Evolutionary conservation across 768 basidiomycete species (phyloP).

Genomic region (Artomyces pyxidatus): DNA sequence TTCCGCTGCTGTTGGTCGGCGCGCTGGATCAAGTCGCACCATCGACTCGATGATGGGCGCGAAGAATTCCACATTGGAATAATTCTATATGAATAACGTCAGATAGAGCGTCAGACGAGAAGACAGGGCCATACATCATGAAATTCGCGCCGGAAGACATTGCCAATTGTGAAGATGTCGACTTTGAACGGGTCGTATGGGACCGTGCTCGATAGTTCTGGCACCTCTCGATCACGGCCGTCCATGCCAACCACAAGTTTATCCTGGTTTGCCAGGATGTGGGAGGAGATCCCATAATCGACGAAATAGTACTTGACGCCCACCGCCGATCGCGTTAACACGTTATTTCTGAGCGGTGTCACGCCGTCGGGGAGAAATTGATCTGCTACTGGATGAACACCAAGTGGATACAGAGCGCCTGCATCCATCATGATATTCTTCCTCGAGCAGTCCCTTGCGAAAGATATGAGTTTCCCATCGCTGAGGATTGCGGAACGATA

Average conservation of each 20-base stretch:
- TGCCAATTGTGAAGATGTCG: slow-evolving; percentile 12
- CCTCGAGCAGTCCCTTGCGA: background rate
- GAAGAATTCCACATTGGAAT: background rate
- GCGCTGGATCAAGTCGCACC: background rate
- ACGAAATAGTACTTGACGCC: slow-evolving; percentile 10
- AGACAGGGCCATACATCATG: background rate
- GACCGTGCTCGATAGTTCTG: slow-evolving; percentile 4
- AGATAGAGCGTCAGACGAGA: background rate
- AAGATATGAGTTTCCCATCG: background rate
- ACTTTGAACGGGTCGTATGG: slow-evolving; percentile 16
- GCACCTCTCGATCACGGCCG: slow-evolving; percentile 9
- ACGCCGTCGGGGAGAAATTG: background rate
- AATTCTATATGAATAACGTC: background rate
- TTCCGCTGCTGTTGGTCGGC: too few species aligned
- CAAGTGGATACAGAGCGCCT: slow-evolving; percentile 2
- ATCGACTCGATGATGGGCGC: background rate
- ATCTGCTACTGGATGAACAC: slow-evolving; percentile 5
- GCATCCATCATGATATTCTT: slow-evolving; percentile 11
- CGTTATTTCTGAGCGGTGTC: background rate
- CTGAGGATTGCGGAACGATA: background rate
- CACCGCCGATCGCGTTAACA: background rate
- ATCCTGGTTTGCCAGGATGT: background rate
- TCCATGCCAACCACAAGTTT: background rate
- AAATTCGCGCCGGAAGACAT: background rate
- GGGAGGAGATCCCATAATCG: slow-evolving; percentile 10